phyloP scores from a whole-genome alignment of 306 rosid genomes.

The Citrullus colocynthis region DNA sequence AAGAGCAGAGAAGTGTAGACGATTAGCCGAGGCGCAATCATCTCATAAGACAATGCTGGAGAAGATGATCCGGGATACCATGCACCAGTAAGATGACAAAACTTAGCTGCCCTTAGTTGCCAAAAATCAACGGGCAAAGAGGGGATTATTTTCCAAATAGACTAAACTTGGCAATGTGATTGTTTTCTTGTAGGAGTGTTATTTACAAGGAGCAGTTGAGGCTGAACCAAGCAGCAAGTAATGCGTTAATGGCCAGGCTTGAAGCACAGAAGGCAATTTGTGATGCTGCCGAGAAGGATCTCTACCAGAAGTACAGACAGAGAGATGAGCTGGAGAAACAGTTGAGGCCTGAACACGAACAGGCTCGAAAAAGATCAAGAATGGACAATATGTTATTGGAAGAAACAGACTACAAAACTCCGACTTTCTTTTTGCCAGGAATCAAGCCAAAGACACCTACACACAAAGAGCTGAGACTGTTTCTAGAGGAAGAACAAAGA shows the following conservation, averaged over 20 bases:
- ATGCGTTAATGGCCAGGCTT: constrained; percentile 89
- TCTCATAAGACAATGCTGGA: constrained; percentile 74
- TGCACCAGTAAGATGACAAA: constrained; percentile 75
- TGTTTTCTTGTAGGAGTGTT: constrained; percentile 56
- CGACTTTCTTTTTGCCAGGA: constrained; percentile 34
- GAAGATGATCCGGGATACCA: constrained; percentile 93
- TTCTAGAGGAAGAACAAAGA: constrained; percentile 80
- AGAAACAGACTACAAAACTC: constrained; percentile 29
- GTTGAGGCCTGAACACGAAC: constrained; percentile 63
- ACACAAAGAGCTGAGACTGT: constrained; percentile 81
- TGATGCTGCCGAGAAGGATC: constrained; percentile 73
- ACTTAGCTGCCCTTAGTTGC: not conserved
- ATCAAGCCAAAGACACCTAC: constrained; percentile 44
- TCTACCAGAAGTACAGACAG: constrained; percentile 55
- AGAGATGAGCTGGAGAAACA: constrained; percentile 76
- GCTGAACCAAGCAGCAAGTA: constrained; percentile 78
- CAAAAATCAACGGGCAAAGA: not conserved
- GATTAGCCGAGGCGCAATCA: constrained; percentile 82
- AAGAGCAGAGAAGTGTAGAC: constrained; percentile 80
- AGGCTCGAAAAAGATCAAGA: constrained; percentile 83
- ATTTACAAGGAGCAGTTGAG: constrained; percentile 91
- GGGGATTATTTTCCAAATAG: not conserved
- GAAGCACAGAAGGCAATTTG: constrained; percentile 84
- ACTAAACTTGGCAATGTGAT: not conserved
- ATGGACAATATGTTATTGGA: constrained; percentile 36